Conservation (phyloP, 495 filamentous ascomycete species). For the Aspergillus wentii region DNA sequence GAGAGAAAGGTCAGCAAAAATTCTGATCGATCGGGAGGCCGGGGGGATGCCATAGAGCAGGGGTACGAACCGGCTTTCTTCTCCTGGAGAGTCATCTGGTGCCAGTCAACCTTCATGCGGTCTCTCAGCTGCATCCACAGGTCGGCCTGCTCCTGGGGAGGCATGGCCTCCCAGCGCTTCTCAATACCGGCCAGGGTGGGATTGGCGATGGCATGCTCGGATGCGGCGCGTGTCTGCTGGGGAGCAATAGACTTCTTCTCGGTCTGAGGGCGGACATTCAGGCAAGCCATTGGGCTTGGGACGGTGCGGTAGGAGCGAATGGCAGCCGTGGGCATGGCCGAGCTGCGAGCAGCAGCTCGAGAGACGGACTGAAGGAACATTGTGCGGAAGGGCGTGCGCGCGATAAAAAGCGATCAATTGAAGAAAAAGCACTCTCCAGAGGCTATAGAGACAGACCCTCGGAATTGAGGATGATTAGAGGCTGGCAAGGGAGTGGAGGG, state of each 20-base stretch:
- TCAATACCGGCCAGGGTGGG: slow-evolving; percentile 96
- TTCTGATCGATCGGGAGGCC: slow-evolving; percentile 5
- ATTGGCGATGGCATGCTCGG: slow-evolving; percentile 91
- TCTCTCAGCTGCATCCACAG: slow-evolving; percentile 97
- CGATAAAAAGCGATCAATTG: slow-evolving; percentile 30
- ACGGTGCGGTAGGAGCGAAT: slow-evolving; percentile 28
- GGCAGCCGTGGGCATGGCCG: slow-evolving; percentile 31
- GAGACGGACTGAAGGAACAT: slow-evolving; percentile 45
- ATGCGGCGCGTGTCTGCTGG: slow-evolving; percentile 59
- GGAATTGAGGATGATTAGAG: slow-evolving; percentile 10
- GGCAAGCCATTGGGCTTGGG: slow-evolving; percentile 31
- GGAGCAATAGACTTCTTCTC: slow-evolving; percentile 23
- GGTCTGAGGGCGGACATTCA: slow-evolving; percentile 27
- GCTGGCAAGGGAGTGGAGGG: slow-evolving; percentile 31
- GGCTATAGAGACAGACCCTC: slow-evolving; percentile 21
- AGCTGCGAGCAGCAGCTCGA: slow-evolving; percentile 43
- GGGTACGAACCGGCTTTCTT: slow-evolving; percentile 92
- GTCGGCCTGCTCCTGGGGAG: slow-evolving; percentile 96
- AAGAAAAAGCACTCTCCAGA: slow-evolving; percentile 14
- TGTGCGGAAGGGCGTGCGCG: slow-evolving; percentile 33
- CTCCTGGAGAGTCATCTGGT: slow-evolving; percentile 88
- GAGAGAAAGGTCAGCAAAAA: slow-evolving; percentile 18
- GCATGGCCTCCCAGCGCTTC: slow-evolving; percentile 98
- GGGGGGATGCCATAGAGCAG: slow-evolving; percentile 3
- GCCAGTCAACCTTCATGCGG: slow-evolving; percentile 97